Conservation (phyloP, 2,329 filamentous ascomycete genomes). For the Allantophomopsis lycopodina region DNA sequence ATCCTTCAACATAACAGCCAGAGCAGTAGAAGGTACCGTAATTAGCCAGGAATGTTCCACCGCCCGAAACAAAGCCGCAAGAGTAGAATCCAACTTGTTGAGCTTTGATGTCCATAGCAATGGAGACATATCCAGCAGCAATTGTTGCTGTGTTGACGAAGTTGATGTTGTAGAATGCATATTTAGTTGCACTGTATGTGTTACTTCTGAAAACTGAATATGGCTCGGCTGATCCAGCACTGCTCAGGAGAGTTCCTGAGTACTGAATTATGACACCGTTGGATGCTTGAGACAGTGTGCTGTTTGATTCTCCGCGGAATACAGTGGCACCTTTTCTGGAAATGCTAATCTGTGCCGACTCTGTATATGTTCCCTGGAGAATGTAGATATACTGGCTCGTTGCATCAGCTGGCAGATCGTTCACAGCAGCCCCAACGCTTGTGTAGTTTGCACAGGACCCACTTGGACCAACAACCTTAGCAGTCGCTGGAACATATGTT, state of each 20-base stretch:
- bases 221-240: slow-evolving; percentile 47
- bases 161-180: slow-evolving; percentile 50
- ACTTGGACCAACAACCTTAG: slow-evolving; percentile 20
- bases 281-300: slow-evolving; percentile 1
- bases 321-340: slow-evolving; percentile 41
- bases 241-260: slow-evolving; percentile 40
- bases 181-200: slow-evolving; percentile 45
- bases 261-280: slow-evolving; percentile 41
- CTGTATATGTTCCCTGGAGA: slow-evolving; percentile 40
- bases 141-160: slow-evolving; percentile 31
- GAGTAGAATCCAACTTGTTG: slow-evolving; percentile 53
- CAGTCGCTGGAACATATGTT: neutral
- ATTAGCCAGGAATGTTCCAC: slow-evolving; percentile 38
- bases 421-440: slow-evolving; percentile 26
- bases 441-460: slow-evolving; percentile 21
- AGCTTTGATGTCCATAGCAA: slow-evolving; percentile 42
- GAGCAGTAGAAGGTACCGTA: slow-evolving; percentile 2
- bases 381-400: slow-evolving; percentile 35
- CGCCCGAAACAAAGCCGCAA: slow-evolving; percentile 48
- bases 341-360: slow-evolving; percentile 33
- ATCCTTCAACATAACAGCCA: slow-evolving; percentile 36
- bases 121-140: slow-evolving; percentile 33
- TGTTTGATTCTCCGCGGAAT: slow-evolving; percentile 28
- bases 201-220: slow-evolving; percentile 41
- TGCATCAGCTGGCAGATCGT: slow-evolving; percentile 3